Evolutionary conservation across 805 yeast genomes (phyloP).

Genomic region (Kuraishia molischiana): DNA sequence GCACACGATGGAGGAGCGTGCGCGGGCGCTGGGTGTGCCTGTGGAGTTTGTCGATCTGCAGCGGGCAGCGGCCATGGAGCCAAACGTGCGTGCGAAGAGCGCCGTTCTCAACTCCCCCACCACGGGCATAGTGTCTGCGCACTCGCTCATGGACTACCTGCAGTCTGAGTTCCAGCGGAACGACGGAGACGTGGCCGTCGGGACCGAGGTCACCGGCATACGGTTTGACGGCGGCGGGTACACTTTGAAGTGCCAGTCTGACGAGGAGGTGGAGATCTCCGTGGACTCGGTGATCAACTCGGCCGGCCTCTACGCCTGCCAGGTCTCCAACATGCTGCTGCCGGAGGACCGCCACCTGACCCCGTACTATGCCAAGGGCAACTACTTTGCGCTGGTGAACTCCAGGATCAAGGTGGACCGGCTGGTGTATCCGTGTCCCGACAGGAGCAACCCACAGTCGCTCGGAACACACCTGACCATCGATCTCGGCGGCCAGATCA

Average conservation of each 20-base stretch:
- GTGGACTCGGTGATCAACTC: constrained; percentile 59
- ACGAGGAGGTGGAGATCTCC: constrained; percentile 24
- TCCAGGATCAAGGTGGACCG: constrained; percentile 35
- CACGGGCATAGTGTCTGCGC: constrained; percentile 81
- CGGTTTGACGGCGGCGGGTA: constrained; percentile 20
- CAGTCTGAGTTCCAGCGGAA: constrained; percentile 42
- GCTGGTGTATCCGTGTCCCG: constrained; percentile 72
- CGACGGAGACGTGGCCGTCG: constrained; percentile 57
- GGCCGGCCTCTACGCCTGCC: constrained; percentile 73
- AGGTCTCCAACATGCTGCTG: constrained; percentile 58
- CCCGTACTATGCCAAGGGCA: constrained; percentile 76
- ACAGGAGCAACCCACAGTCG: constrained; percentile 51
- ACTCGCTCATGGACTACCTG: constrained; percentile 56
- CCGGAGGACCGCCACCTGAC: constrained; percentile 50
- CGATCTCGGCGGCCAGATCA: constrained; percentile 68
- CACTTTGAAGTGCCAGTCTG: constrained; percentile 18
- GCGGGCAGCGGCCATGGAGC: constrained; percentile 43
- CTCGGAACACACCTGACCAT: constrained; percentile 84
- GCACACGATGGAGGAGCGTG: constrained; percentile 36
- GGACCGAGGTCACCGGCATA: constrained; percentile 43
- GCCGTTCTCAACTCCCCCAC: constrained; percentile 68
- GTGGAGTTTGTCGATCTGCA: constrained; percentile 41
- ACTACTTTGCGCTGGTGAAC: constrained; percentile 57
- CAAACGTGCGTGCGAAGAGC: constrained; percentile 50
- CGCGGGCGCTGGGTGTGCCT: constrained; percentile 40